Percentiles rank a stretch among this genome's conserved stretches.
These are phyloP conservation scores for Fusarium siculi DNA, from an alignment of 2,329 filamentous ascomycete species.

Conservation along the genomic window DNA sequence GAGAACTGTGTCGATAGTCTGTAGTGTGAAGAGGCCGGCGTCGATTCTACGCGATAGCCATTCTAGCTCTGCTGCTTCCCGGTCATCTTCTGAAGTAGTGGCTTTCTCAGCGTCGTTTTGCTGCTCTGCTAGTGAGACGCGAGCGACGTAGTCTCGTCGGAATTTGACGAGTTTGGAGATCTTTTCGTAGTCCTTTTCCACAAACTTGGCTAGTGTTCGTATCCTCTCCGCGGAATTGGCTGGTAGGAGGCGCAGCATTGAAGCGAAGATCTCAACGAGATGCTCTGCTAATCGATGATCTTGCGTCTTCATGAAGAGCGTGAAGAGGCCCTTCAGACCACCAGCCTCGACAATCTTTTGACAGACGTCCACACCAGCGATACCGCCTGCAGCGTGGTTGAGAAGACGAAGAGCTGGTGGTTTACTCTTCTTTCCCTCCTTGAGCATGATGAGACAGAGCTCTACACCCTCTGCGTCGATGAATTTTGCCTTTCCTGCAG, in stretches of 20 bases:
- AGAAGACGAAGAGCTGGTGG: constrained; percentile 80
- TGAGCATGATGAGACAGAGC: constrained; percentile 89
- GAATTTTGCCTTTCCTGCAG: constrained; percentile 81
- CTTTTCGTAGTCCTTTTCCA: constrained; percentile 94
- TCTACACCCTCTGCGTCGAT: constrained; percentile 92
- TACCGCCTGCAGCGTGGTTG: constrained; percentile 76
- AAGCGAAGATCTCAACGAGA: constrained; percentile 84
- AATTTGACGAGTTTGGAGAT: constrained; percentile 76
- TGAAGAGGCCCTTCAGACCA: constrained; percentile 86
- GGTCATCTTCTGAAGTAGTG: constrained; percentile 29
- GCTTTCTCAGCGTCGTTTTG: constrained; percentile 51
- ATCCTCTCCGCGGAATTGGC: constrained; percentile 82
- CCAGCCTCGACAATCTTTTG: constrained; percentile 82
- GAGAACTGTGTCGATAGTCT: constrained; percentile 84
- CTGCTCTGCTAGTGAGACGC: constrained; percentile 68
- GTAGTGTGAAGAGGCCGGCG: constrained; percentile 84
- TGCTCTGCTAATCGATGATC: constrained; percentile 80
- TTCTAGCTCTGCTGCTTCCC: constrained; percentile 71
- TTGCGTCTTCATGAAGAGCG: constrained; percentile 85
- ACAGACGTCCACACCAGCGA: constrained; percentile 70
- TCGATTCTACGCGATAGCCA: constrained; percentile 82
- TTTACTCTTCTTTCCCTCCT: constrained; percentile 87
- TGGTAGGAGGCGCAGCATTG: constrained; percentile 81
- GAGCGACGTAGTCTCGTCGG: constrained; percentile 73
- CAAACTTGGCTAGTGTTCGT: constrained; percentile 89